Conservation (phyloP, 2,329 filamentous ascomycete species). For the Colletotrichum ledebouriae region DNA sequence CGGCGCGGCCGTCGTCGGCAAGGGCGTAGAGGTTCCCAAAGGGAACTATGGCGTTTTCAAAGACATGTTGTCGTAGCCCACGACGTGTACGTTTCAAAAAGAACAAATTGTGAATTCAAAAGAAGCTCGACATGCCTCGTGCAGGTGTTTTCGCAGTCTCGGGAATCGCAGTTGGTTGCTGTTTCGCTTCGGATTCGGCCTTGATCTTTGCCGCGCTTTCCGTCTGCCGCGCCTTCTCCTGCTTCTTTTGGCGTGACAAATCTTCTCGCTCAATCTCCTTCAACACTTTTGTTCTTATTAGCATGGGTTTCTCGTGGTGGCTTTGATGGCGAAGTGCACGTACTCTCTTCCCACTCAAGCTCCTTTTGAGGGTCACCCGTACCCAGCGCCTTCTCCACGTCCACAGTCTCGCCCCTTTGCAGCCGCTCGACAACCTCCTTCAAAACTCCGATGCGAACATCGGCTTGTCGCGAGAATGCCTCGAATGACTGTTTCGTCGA, state of each 20-base stretch:
- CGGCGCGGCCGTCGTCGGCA: background rate
- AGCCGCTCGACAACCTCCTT: constrained; percentile 81
- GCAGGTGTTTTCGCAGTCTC: constrained; percentile 43
- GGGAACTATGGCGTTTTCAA: constrained; percentile 61
- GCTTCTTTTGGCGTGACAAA: constrained; percentile 60
- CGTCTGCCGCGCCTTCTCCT: constrained; percentile 51
- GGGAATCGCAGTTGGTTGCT: constrained; percentile 37
- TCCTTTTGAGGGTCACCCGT: constrained; percentile 82
- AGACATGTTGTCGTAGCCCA: constrained; percentile 69
- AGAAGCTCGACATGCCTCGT: constrained; percentile 62
- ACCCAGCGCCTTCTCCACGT: constrained; percentile 86
- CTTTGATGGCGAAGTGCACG: constrained; percentile 45
- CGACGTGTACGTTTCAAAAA: constrained; percentile 42
- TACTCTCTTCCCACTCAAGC: constrained; percentile 89
- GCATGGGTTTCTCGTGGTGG: constrained; percentile 13
- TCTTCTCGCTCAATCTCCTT: constrained; percentile 77
- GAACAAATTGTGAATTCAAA: constrained; percentile 54
- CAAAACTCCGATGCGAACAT: constrained; percentile 82
- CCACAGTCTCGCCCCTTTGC: constrained; percentile 80
- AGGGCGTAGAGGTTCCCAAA: background rate
- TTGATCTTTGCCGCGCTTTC: constrained; percentile 41
- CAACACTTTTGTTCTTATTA: constrained; percentile 63
- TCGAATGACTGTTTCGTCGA: constrained; percentile 81
- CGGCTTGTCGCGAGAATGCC: constrained; percentile 80
- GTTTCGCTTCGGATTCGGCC: constrained; percentile 44